phyloP scores from a whole-genome alignment of 176 grass and related monocot species.

The Triticum timopheevii region DNA sequence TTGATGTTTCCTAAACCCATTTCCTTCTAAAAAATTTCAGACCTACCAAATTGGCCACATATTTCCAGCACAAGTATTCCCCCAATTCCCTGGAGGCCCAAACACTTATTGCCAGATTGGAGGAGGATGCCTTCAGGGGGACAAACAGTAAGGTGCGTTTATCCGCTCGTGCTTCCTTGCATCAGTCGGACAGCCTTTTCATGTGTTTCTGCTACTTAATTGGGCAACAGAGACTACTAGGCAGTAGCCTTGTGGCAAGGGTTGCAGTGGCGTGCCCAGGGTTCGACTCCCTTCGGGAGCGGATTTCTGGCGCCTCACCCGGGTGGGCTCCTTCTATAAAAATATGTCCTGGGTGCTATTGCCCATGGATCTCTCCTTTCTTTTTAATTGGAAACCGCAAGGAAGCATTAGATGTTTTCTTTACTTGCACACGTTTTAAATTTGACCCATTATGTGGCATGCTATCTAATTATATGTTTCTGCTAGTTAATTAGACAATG shows the following conservation, averaged over 20 bases:
- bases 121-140: not conserved
- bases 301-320: too few relatives aligned
- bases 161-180: not conserved
- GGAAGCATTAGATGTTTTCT: not conserved
- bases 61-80: not conserved
- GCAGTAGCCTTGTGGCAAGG: too few relatives aligned
- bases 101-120: not conserved
- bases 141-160: slow-evolving; percentile 17
- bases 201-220: not conserved
- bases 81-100: not conserved
- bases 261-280: too few relatives aligned
- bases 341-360: too few relatives aligned
- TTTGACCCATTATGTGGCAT: not conserved
- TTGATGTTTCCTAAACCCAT: not conserved
- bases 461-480: not conserved
- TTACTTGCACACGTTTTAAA: not conserved
- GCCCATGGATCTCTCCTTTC: too few relatives aligned
- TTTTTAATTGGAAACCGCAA: not conserved
- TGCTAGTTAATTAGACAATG: not conserved
- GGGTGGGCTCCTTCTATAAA: too few relatives aligned
- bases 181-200: not conserved
- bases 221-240: not conserved
- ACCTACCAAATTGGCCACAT: not conserved
- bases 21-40: not conserved
- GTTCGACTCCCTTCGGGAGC: too few relatives aligned